phyloP scores from a whole-genome alignment of 164 flowering plant genomes.

The Cinnamomum micranthum region DNA sequence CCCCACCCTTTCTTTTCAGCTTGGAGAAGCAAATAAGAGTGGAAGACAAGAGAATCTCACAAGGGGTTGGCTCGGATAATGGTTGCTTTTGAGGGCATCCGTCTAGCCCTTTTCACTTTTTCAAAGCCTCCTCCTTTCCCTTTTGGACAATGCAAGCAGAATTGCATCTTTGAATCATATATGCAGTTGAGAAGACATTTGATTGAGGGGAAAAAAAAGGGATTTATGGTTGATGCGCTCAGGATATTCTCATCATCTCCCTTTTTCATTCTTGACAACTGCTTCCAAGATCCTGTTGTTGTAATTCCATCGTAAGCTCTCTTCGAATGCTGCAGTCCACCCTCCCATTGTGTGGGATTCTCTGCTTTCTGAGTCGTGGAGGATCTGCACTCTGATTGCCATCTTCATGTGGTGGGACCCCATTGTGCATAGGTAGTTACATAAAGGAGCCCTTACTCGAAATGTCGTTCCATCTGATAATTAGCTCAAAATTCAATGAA shows the following conservation, averaged over 20 bases:
- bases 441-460: too few species aligned
- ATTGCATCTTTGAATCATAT: neutral
- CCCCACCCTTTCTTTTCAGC: neutral
- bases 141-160: neutral
- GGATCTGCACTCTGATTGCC: too few species aligned
- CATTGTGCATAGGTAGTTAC: too few species aligned
- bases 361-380: too few species aligned
- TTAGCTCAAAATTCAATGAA: too few species aligned
- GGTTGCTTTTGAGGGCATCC: neutral
- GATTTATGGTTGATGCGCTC: neutral
- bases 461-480: too few species aligned
- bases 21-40: neutral
- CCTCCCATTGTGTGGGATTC: too few species aligned
- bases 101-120: neutral
- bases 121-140: too few species aligned
- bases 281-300: too few species aligned
- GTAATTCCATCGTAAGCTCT: too few species aligned
- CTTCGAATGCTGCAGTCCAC: too few species aligned
- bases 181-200: neutral
- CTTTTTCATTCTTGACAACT: neutral
- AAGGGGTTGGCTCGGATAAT: neutral
- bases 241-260: neutral
- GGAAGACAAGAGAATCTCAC: neutral
- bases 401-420: too few species aligned
- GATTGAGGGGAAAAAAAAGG: neutral